Evolutionary conservation across 2,329 filamentous ascomycete genomes (phyloP), one percentile per base, ranked within the genome.

Genomic region (Grosmannia serpens): DNA sequence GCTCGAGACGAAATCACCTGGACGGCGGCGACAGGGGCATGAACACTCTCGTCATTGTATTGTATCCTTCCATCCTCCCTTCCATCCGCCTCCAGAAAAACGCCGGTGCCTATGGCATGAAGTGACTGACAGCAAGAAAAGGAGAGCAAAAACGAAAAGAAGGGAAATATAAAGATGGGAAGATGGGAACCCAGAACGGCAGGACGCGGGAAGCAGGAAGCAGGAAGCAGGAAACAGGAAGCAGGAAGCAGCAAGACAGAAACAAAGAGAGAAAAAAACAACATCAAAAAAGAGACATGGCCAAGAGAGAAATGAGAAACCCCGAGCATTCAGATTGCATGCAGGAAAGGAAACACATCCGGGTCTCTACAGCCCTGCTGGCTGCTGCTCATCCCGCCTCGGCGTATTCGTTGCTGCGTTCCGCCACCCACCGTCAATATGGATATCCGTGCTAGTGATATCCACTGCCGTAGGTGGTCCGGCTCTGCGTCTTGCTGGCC

Each of bases 371-470:
- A n/a, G n/a, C n/a, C n/a, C n/a, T n/a, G n/a, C n/a, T n/a, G n/a
- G n/a, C n/a, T n/a, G n/a, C n/a, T n/a, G n/a, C n/a, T n/a, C n/a
- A n/a, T n/a, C n/a, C n/a, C n/a, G n/a, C n/a, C n/a, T n/a, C n/a
- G 35, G 35, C 13, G 35, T 38, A 17, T 38, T 38, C 35, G 35
- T 38, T 15, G 35, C 47, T n/a, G 24, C 20, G 20, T 44, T 44
- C 22, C 26, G n/a, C 24, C 49, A 24, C 24, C 20, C 26, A 17
- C 15, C 8, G 7, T 27, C 17, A 15, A 27, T 56, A 60, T 33
- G 46, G 29, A 26, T 55, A 31, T 52, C 47, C 33, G 17, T 59
- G 57, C 67, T 71, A 70, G 65, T 67, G 66, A 64, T 70, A 70
- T 60, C 64, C 65, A 53, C 65, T 65, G 61, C 66, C 63, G 58